phyloP scores from a whole-genome alignment of 2,329 filamentous ascomycete genomes.

The Aspergillus novofumigatus region DNA sequence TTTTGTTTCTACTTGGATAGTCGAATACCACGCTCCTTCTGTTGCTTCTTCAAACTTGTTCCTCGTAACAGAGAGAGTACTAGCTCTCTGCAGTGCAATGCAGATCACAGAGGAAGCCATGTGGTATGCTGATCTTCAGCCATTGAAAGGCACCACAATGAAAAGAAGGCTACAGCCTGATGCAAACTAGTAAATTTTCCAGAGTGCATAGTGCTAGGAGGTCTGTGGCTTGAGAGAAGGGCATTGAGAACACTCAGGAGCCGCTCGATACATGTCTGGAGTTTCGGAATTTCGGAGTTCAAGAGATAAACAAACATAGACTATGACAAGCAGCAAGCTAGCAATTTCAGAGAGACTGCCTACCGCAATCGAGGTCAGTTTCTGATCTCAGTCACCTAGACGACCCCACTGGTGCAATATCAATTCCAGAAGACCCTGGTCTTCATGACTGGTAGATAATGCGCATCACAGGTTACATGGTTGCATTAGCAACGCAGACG shows the following conservation, averaged over 20 bases:
- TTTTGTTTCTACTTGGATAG: neutral
- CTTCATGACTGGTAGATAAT: constrained; percentile 5
- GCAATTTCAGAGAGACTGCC: neutral
- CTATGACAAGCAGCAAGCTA: neutral
- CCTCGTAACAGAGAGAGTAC: neutral
- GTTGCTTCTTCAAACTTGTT: neutral
- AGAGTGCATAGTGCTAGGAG: neutral
- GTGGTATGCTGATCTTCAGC: neutral
- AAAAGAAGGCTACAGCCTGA: neutral
- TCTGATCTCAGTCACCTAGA: neutral
- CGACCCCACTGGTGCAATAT: neutral
- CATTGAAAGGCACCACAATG: neutral
- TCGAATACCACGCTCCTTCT: neutral
- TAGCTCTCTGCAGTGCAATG: neutral
- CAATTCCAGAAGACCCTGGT: neutral
- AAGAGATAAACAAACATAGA: neutral
- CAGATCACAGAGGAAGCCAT: neutral
- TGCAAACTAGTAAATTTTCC: no score
- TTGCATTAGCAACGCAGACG: constrained; percentile 21
- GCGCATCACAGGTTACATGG: constrained; percentile 11
- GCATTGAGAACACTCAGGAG: neutral
- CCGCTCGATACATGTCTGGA: neutral
- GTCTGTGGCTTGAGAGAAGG: neutral
- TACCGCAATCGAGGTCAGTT: neutral
- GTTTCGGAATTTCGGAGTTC: neutral